These are phyloP conservation scores for Naganishia antarctica DNA, from an alignment of 768 basidiomycete genomes.

Conservation along the genomic window DNA sequence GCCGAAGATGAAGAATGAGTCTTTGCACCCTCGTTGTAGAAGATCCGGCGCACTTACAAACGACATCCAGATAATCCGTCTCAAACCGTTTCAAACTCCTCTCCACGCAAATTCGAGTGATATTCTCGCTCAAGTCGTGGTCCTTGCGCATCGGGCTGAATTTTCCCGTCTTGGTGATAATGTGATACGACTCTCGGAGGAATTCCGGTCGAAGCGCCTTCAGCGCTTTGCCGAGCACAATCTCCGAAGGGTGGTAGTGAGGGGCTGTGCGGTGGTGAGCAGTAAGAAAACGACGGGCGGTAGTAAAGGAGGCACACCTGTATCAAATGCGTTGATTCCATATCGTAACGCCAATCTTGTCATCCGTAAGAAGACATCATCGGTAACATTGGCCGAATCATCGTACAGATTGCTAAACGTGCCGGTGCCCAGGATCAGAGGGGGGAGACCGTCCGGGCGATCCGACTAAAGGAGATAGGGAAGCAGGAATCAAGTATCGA, in stretches of 20 bases:
- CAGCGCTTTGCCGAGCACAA: conserved; percentile 44
- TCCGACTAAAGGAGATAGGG: not conserved
- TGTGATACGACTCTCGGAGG: conserved; percentile 42
- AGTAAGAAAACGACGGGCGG: conserved; percentile 27
- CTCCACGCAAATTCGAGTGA: conserved; percentile 36
- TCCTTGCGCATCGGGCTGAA: conserved; percentile 38
- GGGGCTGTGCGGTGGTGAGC: conserved; percentile 33
- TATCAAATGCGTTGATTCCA: conserved; percentile 49
- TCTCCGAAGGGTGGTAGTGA: conserved; percentile 50
- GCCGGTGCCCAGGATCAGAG: conserved; percentile 46
- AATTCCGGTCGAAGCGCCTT: conserved; percentile 34
- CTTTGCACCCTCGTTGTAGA: no score
- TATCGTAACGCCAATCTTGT: conserved; percentile 44
- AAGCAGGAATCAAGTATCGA: not conserved
- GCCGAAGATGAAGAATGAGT: not conserved
- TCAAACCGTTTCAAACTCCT: conserved; percentile 43
- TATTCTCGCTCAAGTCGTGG: conserved; percentile 42
- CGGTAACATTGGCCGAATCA: conserved; percentile 12
- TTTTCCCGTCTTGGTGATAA: conserved; percentile 49
- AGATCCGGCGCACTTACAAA: conserved; percentile 40
- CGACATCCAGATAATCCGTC: conserved; percentile 47
- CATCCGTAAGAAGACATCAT: conserved; percentile 38
- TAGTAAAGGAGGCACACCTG: conserved; percentile 17
- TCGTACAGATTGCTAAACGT: conserved; percentile 47
- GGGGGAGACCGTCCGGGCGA: conserved; percentile 29